These are phyloP conservation scores for Candida tetrigidarum DNA, from an alignment of 1,139 yeast genomes.

Conservation along the genomic window DNA sequence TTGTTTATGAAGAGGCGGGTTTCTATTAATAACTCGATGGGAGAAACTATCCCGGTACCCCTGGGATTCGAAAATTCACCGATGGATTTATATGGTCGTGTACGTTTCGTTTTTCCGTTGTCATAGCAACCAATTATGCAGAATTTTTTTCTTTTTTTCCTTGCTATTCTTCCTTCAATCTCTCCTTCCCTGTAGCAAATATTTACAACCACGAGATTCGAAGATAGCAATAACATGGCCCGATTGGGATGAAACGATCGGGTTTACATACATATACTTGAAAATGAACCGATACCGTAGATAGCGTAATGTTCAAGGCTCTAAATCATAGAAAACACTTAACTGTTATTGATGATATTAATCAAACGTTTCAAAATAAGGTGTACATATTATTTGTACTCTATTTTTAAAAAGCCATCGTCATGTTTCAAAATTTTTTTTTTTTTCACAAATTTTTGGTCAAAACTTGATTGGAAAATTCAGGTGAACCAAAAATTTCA, in stretches of 20 bases:
- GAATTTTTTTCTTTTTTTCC: neutral
- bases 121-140: constrained; percentile 1
- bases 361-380: no score
- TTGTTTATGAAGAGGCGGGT: no score
- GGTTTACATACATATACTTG: no score
- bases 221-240: neutral
- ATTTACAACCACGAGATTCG: neutral
- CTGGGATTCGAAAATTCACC: neutral
- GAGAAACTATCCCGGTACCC: neutral
- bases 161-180: neutral
- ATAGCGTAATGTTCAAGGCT: neutral
- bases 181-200: neutral
- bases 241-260: neutral
- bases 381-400: no score
- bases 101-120: neutral
- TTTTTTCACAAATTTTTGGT: neutral
- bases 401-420: no score
- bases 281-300: no score
- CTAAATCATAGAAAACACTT: no score
- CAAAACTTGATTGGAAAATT: neutral
- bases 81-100: neutral
- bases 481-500: neutral
- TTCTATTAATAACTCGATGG: neutral
- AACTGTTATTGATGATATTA: no score
- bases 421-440: no score